Evolutionary conservation across 768 basidiomycete species (phyloP), one percentile per base, ranked within the genome.

Genomic region (Mycena galericulata): DNA sequence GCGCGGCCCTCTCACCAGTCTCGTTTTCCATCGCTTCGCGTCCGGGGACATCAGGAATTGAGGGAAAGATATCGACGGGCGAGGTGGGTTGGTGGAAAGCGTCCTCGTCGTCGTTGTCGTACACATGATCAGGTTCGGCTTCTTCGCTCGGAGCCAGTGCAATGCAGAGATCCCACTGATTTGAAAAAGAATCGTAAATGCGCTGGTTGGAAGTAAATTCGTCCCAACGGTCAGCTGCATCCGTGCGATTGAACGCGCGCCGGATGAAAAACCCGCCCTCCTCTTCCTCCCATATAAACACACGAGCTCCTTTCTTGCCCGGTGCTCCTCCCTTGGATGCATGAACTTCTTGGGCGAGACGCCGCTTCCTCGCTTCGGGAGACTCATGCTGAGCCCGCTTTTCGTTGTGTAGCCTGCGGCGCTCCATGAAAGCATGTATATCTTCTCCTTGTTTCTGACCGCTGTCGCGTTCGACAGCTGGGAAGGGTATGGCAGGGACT

Each of bases 161-260:
- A 30, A 46, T 59, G 54, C 57, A 63, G 24, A 71, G 65, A 62
- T 71, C 70, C 70, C 70, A 71, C 43, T 71, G 41, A 47, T 68
- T 54, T 20, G 50, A 30, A 29, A 68, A 68, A 18, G 43, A 32
- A 46, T 71, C 53, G 59, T 71, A 71, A 6, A 54, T 11, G 47
- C 67, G 62, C 57, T 71, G 70, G 24, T 27, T 49, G 24, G 56
- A 57, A 9, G 63, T 57, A 40, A 68, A 71, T n/a, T 68, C 58
- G 14, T 71, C 65, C 62, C 70, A 71, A 41, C 49, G 49, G 26
- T 61, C 56, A 43, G 36, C 47, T 11, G 63, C 67, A 12, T 60
- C 29, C 7, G 4, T 40, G 18, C 70, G 67, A 54, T 62, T 62
- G 51, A 8, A 67, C 12, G 51, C 49, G 20, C 58, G 56, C 34